Evolutionary conservation across 768 basidiomycete genomes (phyloP).

Genomic region (Macrolepiota dolichaula): DNA sequence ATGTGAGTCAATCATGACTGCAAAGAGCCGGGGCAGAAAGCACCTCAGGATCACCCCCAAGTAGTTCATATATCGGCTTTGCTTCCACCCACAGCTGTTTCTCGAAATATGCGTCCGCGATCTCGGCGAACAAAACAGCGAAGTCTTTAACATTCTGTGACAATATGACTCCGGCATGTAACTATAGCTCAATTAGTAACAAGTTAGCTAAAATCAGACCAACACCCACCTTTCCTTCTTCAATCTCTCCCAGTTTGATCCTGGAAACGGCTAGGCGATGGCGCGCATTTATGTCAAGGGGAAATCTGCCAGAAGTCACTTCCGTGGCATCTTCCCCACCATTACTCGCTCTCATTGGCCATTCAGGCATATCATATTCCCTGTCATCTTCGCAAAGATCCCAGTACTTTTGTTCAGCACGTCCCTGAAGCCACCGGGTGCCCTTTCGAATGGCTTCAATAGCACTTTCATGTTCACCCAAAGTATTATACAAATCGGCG

Average conservation of each 20-base stretch:
- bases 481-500: slow-evolving; percentile 76
- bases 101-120: slow-evolving; percentile 84
- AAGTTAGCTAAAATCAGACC: not conserved
- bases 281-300: slow-evolving; percentile 72
- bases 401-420: slow-evolving; percentile 73
- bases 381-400: slow-evolving; percentile 82
- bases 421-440: slow-evolving; percentile 88
- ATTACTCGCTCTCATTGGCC: slow-evolving; percentile 27
- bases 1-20: not conserved
- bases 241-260: slow-evolving; percentile 72
- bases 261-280: slow-evolving; percentile 82
- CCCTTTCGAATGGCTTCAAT: slow-evolving; percentile 70
- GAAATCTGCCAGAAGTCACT: slow-evolving; percentile 36
- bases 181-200: slow-evolving; percentile 34
- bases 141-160: slow-evolving; percentile 74
- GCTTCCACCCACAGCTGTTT: slow-evolving; percentile 76
- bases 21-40: slow-evolving; percentile 18
- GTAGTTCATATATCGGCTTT: slow-evolving; percentile 71
- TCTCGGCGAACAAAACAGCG: slow-evolving; percentile 73
- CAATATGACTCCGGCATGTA: slow-evolving; percentile 73
- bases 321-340: slow-evolving; percentile 48
- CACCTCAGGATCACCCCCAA: slow-evolving; percentile 74
- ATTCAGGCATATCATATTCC: slow-evolving; percentile 67
- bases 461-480: slow-evolving; percentile 65
- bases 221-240: slow-evolving; percentile 72